Evolutionary conservation across 2,329 filamentous ascomycete species (phyloP), one percentile per base, ranked within the genome.

Genomic region (Colletotrichum sansevieriae): DNA sequence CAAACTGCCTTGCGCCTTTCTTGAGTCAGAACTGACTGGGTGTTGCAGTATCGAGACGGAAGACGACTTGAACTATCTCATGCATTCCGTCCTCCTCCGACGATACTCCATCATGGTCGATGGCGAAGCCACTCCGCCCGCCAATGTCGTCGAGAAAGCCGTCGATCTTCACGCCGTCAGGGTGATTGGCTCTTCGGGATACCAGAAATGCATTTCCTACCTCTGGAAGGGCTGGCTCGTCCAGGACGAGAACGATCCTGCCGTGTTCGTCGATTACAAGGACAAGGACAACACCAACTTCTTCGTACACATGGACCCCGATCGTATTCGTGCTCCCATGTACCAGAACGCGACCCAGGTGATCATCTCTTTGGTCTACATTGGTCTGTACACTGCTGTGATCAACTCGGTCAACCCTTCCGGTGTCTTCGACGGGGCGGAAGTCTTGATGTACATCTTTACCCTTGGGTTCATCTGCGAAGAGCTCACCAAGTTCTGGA

Each of bases 151-250:
- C 68, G 96, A 99, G 79, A 93, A 94, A 75, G 93, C 96, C 0
- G 94, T 98, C 41, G 96, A 99, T 75, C 82, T 98, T 29, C 96
- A 99, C 77, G 94, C 95, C 1, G 84, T 98, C 52, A 86, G 88
- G 13, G 90, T 99, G 55, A 98, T 98, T 71, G 94, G 94, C 2
- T 95, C 92, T 0, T 94, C 93, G 0, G 95, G 96, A 29, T 99
- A 98, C 78, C 96, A 98, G 73, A 97, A 97, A 81, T 98, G 95
- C 77, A 94, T 98, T 75, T 89, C 87, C 71, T 94, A 97, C 76
- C 89, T 99, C 9, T 99, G 96, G 96, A 89, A 90, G 70, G 96
- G 96, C 22, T 99, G 96, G 96, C 84, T 98, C 9, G 90, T 97
- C n/a, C 96, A 99, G 78, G 94, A 98, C 73, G 94, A 98, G 74